Conservation (phyloP, 805 yeast species). For the Myxozyma udenii region DNA sequence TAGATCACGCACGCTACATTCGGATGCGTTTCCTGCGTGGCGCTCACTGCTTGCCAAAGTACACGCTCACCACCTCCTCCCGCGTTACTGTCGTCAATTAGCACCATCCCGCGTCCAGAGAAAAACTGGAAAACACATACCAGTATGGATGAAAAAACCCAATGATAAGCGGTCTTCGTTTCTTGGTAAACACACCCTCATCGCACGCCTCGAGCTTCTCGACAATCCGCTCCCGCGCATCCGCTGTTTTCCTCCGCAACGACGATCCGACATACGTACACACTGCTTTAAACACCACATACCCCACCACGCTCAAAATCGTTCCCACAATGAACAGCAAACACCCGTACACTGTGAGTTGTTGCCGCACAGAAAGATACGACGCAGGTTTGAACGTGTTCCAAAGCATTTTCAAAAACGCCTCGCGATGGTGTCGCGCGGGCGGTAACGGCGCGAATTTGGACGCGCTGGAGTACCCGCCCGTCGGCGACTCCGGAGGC, state of each 20-base stretch:
- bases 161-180: constrained; percentile 45
- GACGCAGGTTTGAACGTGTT: constrained; percentile 13
- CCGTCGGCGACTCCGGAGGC: background rate
- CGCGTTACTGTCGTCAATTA: constrained; percentile 59
- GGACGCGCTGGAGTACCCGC: background rate
- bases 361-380: background rate
- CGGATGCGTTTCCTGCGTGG: constrained; percentile 53
- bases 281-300: constrained; percentile 9
- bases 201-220: background rate
- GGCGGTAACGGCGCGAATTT: constrained; percentile 1
- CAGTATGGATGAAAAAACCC: constrained; percentile 91
- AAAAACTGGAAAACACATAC: too few species aligned
- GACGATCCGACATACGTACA: constrained; percentile 11
- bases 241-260: constrained; percentile 13
- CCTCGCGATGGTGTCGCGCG: background rate
- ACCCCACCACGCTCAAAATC: constrained; percentile 3
- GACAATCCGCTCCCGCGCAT: constrained; percentile 5
- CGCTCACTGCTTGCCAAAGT: constrained; percentile 85
- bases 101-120: too few species aligned
- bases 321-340: constrained; percentile 18
- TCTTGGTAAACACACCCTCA: too few species aligned
- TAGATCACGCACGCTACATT: constrained; percentile 64
- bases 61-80: constrained; percentile 99
- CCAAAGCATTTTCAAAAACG: constrained; percentile 1
- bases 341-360: constrained; percentile 13